Conservation (phyloP, 441 rosid genomes). For the Theobroma grandiflorum region DNA sequence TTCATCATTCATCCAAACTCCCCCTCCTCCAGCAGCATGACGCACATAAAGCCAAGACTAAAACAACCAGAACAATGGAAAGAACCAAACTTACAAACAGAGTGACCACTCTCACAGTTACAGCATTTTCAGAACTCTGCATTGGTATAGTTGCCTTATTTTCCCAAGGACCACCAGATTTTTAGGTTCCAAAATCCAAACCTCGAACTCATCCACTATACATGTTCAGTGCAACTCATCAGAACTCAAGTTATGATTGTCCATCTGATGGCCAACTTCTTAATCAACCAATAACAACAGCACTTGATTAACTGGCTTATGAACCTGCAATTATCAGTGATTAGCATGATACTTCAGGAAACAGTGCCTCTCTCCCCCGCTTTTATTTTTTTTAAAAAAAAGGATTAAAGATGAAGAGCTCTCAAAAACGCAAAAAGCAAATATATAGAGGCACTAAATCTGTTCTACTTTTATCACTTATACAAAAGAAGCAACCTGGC, state of each 20-base stretch:
- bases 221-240: slow-evolving; percentile 81
- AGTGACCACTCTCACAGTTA: slow-evolving; percentile 87
- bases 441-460: not conserved
- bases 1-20: not conserved
- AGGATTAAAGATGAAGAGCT: not conserved
- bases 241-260: slow-evolving; percentile 72
- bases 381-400: not conserved
- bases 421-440: too few species aligned
- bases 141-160: slow-evolving; percentile 89
- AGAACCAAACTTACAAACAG: slow-evolving; percentile 71
- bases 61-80: slow-evolving; percentile 21
- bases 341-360: slow-evolving; percentile 31
- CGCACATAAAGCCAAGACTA: slow-evolving; percentile 17
- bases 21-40: slow-evolving; percentile 5
- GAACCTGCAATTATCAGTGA: slow-evolving; percentile 58
- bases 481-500: not conserved
- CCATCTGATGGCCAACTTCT: slow-evolving; percentile 90
- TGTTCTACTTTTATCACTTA: not conserved
- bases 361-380: not conserved
- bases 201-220: slow-evolving; percentile 85
- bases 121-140: slow-evolving; percentile 93
- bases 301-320: slow-evolving; percentile 85
- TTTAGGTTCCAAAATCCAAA: slow-evolving; percentile 89
- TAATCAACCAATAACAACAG: slow-evolving; percentile 88
- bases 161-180: slow-evolving; percentile 90